These are phyloP conservation scores for Bigelowiella natans DNA, from an alignment of 78 protist genomes.

Conservation along the genomic window DNA sequence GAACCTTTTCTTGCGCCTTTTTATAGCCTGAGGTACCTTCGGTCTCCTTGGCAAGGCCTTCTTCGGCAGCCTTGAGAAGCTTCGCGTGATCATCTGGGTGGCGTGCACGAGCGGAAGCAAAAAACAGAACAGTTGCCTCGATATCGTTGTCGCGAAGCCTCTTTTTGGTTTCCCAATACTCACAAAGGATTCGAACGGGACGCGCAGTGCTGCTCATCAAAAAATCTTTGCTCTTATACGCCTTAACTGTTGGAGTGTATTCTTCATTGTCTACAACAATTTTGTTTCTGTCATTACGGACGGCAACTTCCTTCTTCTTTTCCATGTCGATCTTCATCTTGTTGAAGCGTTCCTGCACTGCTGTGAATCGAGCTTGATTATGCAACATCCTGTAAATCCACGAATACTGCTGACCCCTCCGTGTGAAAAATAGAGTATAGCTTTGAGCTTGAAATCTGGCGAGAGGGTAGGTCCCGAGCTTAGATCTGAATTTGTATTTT, in stretches of 20 bases:
- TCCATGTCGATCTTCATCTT: too few species aligned
- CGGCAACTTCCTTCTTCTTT: too few species aligned
- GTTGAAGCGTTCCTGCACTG: too few species aligned
- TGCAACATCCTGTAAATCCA: too few species aligned
- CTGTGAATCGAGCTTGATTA: too few species aligned
- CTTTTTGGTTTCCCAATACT: slow-evolving; percentile 23
- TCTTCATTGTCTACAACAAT: neutral
- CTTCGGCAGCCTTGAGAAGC: too few species aligned
- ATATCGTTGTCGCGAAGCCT: slow-evolving; percentile 14
- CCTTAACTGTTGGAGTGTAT: neutral
- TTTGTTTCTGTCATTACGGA: neutral
- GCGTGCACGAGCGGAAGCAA: slow-evolving; percentile 36
- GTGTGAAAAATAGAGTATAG: too few species aligned
- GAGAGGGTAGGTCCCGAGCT: too few species aligned
- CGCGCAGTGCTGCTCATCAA: slow-evolving; percentile 19
- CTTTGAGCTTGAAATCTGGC: too few species aligned
- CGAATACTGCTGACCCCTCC: too few species aligned
- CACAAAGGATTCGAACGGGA: slow-evolving; percentile 38
- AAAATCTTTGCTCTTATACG: slow-evolving; percentile 16
- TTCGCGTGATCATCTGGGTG: neutral
- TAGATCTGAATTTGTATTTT: too few species aligned
- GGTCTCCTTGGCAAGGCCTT: neutral
- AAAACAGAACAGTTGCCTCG: slow-evolving; percentile 19
- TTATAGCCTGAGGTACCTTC: neutral
- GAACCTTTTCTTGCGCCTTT: neutral